Evolutionary conservation across 2,329 filamentous ascomycete species (phyloP).

Genomic region (Neofusicoccum sp.): DNA sequence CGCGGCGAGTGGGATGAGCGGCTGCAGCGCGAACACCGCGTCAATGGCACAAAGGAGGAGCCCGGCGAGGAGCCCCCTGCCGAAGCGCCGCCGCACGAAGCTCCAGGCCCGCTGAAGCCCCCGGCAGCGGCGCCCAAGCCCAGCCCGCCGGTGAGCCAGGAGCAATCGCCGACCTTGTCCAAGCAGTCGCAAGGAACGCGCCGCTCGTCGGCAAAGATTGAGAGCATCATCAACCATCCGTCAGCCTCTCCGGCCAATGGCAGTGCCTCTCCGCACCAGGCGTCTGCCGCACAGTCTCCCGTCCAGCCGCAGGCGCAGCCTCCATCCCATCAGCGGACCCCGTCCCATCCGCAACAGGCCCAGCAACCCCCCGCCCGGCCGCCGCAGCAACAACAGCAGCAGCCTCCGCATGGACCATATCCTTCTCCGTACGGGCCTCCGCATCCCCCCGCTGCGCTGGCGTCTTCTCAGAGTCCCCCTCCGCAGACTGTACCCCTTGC

Average conservation of each 20-base stretch:
- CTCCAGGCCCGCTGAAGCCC: conserved; percentile 3
- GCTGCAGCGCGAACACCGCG: conserved; percentile 26
- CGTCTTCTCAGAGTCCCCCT: conserved; percentile 26
- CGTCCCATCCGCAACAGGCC: conserved; percentile 6
- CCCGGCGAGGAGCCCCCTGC: neutral
- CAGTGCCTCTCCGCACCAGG: conserved; percentile 9
- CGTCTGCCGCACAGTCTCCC: conserved; percentile 4
- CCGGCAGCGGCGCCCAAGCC: neutral
- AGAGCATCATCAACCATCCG: conserved; percentile 17
- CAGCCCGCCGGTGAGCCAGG: conserved; percentile 9
- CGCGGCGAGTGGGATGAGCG: conserved; percentile 55
- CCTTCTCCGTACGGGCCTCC: conserved; percentile 15
- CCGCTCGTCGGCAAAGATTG: conserved; percentile 14
- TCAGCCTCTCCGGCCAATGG: conserved; percentile 1
- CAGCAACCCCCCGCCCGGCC: neutral
- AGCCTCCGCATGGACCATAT: neutral
- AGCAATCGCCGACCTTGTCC: conserved; percentile 2
- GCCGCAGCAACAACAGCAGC: neutral
- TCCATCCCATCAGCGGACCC: neutral
- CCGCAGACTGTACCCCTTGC: neutral
- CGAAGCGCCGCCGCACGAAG: conserved; percentile 8
- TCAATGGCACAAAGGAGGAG: conserved; percentile 25
- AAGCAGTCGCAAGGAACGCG: neutral
- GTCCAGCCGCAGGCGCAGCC: conserved; percentile 2
- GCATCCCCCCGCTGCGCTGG: neutral